Conservation (phyloP, 2,329 filamentous ascomycete species). For the Fusarium nanum region DNA sequence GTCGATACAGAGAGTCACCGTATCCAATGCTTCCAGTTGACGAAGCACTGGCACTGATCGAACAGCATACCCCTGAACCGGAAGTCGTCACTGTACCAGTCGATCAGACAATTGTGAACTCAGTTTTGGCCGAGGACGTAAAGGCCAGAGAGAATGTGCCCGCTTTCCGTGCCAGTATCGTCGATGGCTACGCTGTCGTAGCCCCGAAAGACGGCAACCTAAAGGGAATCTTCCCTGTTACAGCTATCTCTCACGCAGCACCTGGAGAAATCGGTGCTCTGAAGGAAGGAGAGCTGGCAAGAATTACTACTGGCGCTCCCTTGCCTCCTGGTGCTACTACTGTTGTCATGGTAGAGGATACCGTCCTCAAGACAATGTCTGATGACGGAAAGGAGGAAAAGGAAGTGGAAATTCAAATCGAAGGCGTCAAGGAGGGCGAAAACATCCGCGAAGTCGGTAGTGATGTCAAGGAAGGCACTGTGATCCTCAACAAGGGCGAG, state of each 20-base stretch:
- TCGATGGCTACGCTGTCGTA: conserved; percentile 93
- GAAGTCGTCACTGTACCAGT: conserved; percentile 69
- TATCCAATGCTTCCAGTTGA: conserved; percentile 92
- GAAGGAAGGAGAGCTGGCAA: conserved; percentile 79
- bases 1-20: conserved; percentile 84
- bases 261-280: conserved; percentile 74
- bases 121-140: conserved; percentile 85
- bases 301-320: conserved; percentile 95
- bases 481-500: conserved; percentile 81
- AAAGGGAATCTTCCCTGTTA: conserved; percentile 86
- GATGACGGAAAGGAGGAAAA: conserved; percentile 86
- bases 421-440: conserved; percentile 79
- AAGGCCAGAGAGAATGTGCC: conserved; percentile 85
- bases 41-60: conserved; percentile 80
- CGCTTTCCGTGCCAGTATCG: conserved; percentile 94
- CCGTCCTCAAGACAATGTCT: conserved; percentile 77
- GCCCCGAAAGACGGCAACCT: conserved; percentile 71
- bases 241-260: conserved; percentile 86
- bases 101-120: conserved; percentile 74
- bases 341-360: conserved; percentile 95
- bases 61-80: conserved; percentile 76
- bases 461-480: conserved; percentile 77
- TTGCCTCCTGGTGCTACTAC: conserved; percentile 88
- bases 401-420: conserved; percentile 86
- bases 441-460: conserved; percentile 94